Conservation (phyloP, 2,329 filamentous ascomycete species). For the Allantophomopsis lycopodina region DNA sequence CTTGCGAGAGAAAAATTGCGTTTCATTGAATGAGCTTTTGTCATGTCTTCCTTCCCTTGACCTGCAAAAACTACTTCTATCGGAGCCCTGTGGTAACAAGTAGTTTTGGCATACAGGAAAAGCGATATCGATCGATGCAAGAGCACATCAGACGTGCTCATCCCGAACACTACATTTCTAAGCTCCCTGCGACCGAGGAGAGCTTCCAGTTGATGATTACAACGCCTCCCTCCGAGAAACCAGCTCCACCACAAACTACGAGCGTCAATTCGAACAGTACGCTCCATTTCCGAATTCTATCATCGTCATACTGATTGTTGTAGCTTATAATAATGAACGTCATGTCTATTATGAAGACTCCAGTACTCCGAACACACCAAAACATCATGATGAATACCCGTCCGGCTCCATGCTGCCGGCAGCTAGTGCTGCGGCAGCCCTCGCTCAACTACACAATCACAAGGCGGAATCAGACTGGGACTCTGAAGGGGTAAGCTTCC, state of each 20-base stretch:
- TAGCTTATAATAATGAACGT: conserved; percentile 45
- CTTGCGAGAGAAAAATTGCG: conserved; percentile 9
- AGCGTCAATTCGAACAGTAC: conserved; percentile 14
- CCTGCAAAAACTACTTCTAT: too few species aligned
- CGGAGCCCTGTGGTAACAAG: conserved; percentile 13
- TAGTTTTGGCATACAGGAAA: conserved; percentile 47
- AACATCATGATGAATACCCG: conserved; percentile 52
- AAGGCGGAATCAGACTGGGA: conserved; percentile 68
- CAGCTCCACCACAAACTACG: conserved; percentile 13
- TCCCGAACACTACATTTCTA: conserved; percentile 92
- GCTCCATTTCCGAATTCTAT: conserved; percentile 4
- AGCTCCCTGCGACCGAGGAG: conserved; percentile 94
- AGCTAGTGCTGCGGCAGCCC: conserved; percentile 69
- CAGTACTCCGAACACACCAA: conserved; percentile 53
- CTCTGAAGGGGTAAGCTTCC: conserved; percentile 50
- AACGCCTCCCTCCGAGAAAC: conserved; percentile 51
- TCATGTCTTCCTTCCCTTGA: too few species aligned
- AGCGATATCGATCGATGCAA: conserved; percentile 96
- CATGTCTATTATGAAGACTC: conserved; percentile 56
- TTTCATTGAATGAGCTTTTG: too few species aligned
- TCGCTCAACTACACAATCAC: conserved; percentile 74
- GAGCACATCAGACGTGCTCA: conserved; percentile 97
- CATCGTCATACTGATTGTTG: conserved; percentile 8
- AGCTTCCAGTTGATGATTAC: conserved; percentile 96
- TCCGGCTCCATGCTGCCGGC: conserved; percentile 50